Evolutionary conservation across 108 stramenopile genomes (phyloP), one percentile per base, ranked within the genome.

Genomic region (Skeletonema costatum): DNA sequence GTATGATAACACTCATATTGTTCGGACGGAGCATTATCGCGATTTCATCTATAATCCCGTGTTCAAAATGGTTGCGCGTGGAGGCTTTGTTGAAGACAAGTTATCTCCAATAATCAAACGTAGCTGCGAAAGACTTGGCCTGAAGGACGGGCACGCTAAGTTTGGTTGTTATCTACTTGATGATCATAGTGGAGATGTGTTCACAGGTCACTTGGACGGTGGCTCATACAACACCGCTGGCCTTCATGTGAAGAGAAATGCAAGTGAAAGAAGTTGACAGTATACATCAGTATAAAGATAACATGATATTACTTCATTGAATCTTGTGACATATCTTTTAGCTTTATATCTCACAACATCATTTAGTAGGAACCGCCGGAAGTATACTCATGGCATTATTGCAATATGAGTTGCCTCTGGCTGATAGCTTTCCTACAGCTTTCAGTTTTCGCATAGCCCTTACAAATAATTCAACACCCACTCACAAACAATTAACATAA

Each of bases 61-160:
- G 10, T 89, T 83, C 71, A 90, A 85, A 71, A 91, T 93, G 88
- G 95, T 96, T 11, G 88, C 85, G 1, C 64, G 81, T 31, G 95
- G 95, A 16, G 95, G 95, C 14, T 93, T 96, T 75, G 95, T 96
- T 14, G 95, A 96, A 77, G 91, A 92, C 73, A 93, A 91, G 60
- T 67, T 93, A 16, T 82, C 81, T 60, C 95, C 95, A 3, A 76
- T 87, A 10, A 82, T 93, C 30, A 74, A 73, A 44, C 87, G 82
- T 42, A 87, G 86, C 17, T 85, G 89, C 5, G 91, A 91, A 71
- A 64, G 91, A 14, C 70, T 93, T 2, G 94, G 94, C 10, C 62
- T 95, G 38, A 70, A 6, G 32, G 76, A 88, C 21, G 94, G 91
- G 12, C 90, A 92, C 56, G 73, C 73, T 5, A 84, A 86, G 59